These are phyloP conservation scores for Acanthamoeba royreba DNA, from an alignment of 208 protist genomes.

Conservation along the genomic window DNA sequence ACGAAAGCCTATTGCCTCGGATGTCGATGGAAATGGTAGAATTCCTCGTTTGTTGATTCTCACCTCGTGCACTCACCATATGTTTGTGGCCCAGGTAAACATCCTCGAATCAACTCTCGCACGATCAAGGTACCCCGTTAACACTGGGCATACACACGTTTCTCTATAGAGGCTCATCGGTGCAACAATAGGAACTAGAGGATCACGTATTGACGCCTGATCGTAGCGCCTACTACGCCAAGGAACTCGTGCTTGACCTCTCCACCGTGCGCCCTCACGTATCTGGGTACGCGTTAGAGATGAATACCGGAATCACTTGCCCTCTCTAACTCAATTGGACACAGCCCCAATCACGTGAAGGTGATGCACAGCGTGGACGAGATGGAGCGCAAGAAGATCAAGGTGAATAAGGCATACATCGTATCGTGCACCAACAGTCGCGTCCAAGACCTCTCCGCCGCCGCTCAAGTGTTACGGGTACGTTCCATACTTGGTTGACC, in stretches of 20 bases:
- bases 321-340: not conserved
- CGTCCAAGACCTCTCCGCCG: slow-evolving; percentile 61
- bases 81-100: not conserved
- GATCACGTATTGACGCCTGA: not conserved
- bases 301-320: not conserved
- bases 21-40: not conserved
- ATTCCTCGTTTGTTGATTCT: not conserved
- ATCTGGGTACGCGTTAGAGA: slow-evolving; percentile 50
- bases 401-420: slow-evolving; percentile 79
- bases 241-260: slow-evolving; percentile 70
- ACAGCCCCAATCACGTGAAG: slow-evolving; percentile 68
- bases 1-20: not conserved
- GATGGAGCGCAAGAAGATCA: slow-evolving; percentile 56
- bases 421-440: slow-evolving; percentile 80
- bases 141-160: not conserved
- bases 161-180: not conserved
- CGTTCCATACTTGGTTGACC: not conserved
- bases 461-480: not conserved
- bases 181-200: slow-evolving; percentile 30
- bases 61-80: not conserved
- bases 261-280: slow-evolving; percentile 63
- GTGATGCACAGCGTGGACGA: slow-evolving; percentile 52
- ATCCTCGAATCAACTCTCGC: not conserved
- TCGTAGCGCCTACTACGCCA: slow-evolving; percentile 64
- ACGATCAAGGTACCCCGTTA: not conserved